Evolutionary conservation across 495 filamentous ascomycete species (phyloP).

Genomic region (Letharia lupina): DNA sequence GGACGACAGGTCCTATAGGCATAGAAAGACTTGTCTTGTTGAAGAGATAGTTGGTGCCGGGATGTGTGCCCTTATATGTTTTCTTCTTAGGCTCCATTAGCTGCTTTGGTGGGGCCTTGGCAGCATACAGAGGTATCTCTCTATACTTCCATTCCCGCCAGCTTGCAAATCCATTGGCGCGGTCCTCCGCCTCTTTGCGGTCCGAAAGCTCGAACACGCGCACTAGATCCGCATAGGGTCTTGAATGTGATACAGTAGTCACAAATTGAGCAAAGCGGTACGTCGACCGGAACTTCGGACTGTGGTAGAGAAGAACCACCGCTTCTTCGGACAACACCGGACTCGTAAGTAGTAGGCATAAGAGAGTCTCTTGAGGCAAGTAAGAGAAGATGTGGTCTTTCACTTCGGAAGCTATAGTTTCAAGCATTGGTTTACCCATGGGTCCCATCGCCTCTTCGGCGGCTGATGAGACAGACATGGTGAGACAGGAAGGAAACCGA

Average conservation of each 20-base stretch:
- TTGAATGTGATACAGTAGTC: constrained; percentile 27
- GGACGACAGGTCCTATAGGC: constrained; percentile 12
- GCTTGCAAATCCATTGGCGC: constrained; percentile 22
- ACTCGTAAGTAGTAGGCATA: constrained; percentile 26
- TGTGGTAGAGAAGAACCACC: constrained; percentile 26
- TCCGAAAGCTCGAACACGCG: constrained; percentile 28
- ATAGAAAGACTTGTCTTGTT: not conserved
- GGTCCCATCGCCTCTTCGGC: constrained; percentile 11
- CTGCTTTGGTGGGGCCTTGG: not conserved
- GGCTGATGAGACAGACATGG: not conserved
- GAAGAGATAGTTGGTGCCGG: not conserved
- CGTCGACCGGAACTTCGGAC: constrained; percentile 30
- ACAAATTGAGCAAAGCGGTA: constrained; percentile 38
- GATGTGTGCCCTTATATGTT: constrained; percentile 4
- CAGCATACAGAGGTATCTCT: constrained; percentile 7
- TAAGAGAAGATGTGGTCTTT: constrained; percentile 13
- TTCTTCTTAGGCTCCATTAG: not conserved
- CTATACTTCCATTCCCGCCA: constrained; percentile 34
- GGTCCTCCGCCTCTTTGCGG: constrained; percentile 12
- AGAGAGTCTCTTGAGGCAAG: constrained; percentile 25
- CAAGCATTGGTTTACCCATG: constrained; percentile 24
- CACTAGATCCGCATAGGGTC: constrained; percentile 28
- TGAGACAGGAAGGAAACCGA: not conserved
- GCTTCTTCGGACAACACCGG: constrained; percentile 26
- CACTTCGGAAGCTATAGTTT: constrained; percentile 31